phyloP scores from a whole-genome alignment of 306 rosid genomes.

The Quercus dentata region DNA sequence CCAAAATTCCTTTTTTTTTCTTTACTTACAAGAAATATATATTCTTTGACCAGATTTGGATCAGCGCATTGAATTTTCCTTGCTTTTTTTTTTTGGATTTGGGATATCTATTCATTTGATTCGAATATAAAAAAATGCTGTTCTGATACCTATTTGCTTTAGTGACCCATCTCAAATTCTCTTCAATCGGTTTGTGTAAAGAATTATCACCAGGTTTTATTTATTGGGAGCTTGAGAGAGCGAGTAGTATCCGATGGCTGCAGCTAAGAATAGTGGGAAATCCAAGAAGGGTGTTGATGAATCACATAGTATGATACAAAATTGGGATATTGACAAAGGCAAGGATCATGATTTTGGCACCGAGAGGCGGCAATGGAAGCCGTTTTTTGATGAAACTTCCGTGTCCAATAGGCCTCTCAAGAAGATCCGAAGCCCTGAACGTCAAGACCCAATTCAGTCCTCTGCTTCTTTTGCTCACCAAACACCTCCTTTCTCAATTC shows the following conservation, averaged over 20 bases:
- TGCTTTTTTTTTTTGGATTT: not conserved
- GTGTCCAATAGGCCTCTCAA: slow-evolving; percentile 61
- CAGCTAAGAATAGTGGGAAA: slow-evolving; percentile 45
- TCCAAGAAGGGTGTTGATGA: slow-evolving; percentile 39
- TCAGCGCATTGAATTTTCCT: slow-evolving; percentile 21
- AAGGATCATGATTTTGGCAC: slow-evolving; percentile 29
- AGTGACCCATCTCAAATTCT: slow-evolving; percentile 27
- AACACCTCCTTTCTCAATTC: slow-evolving; percentile 16
- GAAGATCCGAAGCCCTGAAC: slow-evolving; percentile 69
- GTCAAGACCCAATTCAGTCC: slow-evolving; percentile 29
- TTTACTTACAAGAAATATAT: not conserved
- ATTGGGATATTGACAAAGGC: slow-evolving; percentile 36
- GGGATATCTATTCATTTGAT: not conserved
- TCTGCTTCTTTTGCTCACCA: slow-evolving; percentile 24
- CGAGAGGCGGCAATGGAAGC: slow-evolving; percentile 49
- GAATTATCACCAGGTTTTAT: not conserved
- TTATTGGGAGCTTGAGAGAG: too few species aligned
- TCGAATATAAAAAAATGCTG: not conserved
- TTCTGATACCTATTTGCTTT: not conserved
- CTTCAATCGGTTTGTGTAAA: not conserved
- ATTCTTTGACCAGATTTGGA: slow-evolving; percentile 13
- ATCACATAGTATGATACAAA: slow-evolving; percentile 3
- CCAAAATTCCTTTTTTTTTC: slow-evolving; percentile 11
- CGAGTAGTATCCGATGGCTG: slow-evolving; percentile 49
- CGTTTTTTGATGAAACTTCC: slow-evolving; percentile 53